Conservation (phyloP, 371 early-diverging fungal species). For the Smittium mucronatum region DNA sequence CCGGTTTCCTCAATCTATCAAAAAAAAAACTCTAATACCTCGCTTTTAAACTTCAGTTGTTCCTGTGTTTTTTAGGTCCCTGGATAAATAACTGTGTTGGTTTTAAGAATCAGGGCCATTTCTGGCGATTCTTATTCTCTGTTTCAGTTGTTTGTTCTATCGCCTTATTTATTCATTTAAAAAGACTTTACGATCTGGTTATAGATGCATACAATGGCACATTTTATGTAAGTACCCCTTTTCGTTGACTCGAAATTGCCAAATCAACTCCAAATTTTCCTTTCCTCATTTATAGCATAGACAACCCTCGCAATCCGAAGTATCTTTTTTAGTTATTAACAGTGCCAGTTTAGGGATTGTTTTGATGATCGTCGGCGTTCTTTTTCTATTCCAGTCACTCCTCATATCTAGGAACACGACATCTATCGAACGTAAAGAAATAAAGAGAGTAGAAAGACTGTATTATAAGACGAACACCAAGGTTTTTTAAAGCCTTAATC, state of each 20-base stretch:
- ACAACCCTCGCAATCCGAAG: conserved; percentile 44
- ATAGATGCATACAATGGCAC: conserved; percentile 34
- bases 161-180: conserved; percentile 30
- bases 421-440: conserved; percentile 79
- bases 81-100: conserved; percentile 98
- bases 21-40: neutral
- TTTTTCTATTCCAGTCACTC: conserved; percentile 71
- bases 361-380: conserved; percentile 61
- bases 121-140: conserved; percentile 70
- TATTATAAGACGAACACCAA: conserved; percentile 45
- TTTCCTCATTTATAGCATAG: conserved; percentile 27
- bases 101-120: conserved; percentile 72
- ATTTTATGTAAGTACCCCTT: conserved; percentile 18
- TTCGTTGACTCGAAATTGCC: neutral
- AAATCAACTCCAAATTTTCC: neutral
- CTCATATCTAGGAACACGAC: conserved; percentile 79
- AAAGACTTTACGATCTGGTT: conserved; percentile 36
- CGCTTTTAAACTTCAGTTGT: too few relatives aligned
- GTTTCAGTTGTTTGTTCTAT: conserved; percentile 45
- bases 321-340: conserved; percentile 58
- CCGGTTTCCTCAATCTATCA: conserved; percentile 8
- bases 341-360: conserved; percentile 49
- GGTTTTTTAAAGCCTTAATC: conserved; percentile 35
- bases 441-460: conserved; percentile 65
- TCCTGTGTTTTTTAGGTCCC: too few relatives aligned